Evolutionary conservation across 805 yeast genomes (phyloP).

Genomic region (Citeromyces nyonsensis): DNA sequence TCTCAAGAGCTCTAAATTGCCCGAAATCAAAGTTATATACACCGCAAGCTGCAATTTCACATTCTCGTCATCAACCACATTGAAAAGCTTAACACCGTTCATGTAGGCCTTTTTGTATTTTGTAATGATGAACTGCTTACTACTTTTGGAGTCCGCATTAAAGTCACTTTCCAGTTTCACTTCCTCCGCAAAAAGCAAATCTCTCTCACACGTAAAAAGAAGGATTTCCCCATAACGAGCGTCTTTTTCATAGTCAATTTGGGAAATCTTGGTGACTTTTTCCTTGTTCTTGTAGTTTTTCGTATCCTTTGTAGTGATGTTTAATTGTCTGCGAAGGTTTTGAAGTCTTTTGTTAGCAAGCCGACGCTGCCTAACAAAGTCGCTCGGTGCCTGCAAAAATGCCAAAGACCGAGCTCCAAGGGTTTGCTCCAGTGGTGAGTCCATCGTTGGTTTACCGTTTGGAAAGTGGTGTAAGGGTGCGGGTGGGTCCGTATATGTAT

Average conservation of each 20-base stretch:
- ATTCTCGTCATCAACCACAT: slow-evolving; percentile 21
- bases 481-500: too few relatives aligned
- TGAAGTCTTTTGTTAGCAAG: slow-evolving; percentile 43
- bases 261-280: slow-evolving; percentile 25
- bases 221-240: slow-evolving; percentile 37
- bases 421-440: slow-evolving; percentile 28
- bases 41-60: slow-evolving; percentile 17
- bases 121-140: slow-evolving; percentile 37
- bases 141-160: slow-evolving; percentile 28
- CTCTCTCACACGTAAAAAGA: slow-evolving; percentile 66
- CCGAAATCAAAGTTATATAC: slow-evolving; percentile 17
- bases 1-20: slow-evolving; percentile 28
- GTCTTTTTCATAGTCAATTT: slow-evolving; percentile 34
- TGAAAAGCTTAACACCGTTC: slow-evolving; percentile 24
- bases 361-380: slow-evolving; percentile 53
- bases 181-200: slow-evolving; percentile 54
- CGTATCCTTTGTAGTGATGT: slow-evolving; percentile 51
- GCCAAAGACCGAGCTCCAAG: slow-evolving; percentile 45
- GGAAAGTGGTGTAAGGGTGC: too few relatives aligned
- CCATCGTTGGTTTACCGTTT: slow-evolving; percentile 12
- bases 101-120: slow-evolving; percentile 52
- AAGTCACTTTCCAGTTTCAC: slow-evolving; percentile 33
- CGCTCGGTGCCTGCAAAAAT: slow-evolving; percentile 50
- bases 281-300: slow-evolving; percentile 38
- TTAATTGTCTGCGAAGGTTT: slow-evolving; percentile 48